Percentiles rank a stretch among this genome's conserved stretches.
Evolutionary conservation across 129 eudicot genomes (phyloP).

Genomic region (Escallonia herrerae): DNA sequence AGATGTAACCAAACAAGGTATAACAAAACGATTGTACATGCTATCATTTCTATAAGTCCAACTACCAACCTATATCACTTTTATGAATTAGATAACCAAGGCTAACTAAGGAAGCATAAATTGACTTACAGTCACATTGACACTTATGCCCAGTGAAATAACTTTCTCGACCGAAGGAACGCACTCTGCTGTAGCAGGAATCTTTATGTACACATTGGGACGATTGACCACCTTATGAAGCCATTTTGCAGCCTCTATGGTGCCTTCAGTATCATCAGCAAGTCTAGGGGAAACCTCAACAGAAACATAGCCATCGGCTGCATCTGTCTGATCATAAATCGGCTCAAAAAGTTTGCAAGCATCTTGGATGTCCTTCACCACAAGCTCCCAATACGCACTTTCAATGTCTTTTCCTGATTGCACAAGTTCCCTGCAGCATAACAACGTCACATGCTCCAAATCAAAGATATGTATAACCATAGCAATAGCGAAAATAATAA

Average conservation of each 20-base stretch:
- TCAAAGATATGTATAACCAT: neutral
- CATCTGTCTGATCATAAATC: conserved; percentile 84
- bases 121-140: conserved; percentile 88
- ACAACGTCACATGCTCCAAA: neutral
- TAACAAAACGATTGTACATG: too few species aligned
- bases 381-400: conserved; percentile 97
- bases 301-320: conserved; percentile 90
- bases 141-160: conserved; percentile 83
- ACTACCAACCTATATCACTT: too few species aligned
- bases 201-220: conserved; percentile 84
- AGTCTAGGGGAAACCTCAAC: conserved; percentile 97
- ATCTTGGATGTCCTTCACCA: conserved; percentile 94
- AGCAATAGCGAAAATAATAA: neutral
- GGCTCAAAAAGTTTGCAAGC: conserved; percentile 93
- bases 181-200: conserved; percentile 92
- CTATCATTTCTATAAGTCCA: too few species aligned
- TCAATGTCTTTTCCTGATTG: conserved; percentile 93
- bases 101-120: conserved; percentile 11
- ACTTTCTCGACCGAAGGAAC: conserved; percentile 89
- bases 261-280: conserved; percentile 89
- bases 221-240: conserved; percentile 83
- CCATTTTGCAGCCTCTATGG: conserved; percentile 93
- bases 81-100: too few species aligned
- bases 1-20: too few species aligned
- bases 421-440: conserved; percentile 69